Evolutionary conservation across 1,139 yeast genomes (phyloP), one percentile per base, ranked within the genome.

Genomic region (Debaryomyces sp.): DNA sequence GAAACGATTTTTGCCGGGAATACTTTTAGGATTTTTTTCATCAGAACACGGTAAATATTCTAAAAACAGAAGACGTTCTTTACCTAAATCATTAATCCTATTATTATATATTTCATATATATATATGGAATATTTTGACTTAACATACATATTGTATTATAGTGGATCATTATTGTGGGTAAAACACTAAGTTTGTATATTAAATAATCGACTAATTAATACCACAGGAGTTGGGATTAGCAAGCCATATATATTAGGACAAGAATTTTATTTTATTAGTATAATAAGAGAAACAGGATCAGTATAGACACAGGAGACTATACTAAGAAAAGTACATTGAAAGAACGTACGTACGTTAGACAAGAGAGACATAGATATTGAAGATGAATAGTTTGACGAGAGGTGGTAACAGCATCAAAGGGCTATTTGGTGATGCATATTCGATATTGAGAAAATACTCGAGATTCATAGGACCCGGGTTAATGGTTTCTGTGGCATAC

Each of bases 401-500:
- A 17, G 35, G 42, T 8, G 23, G 34, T 18, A 21, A 32, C 34
- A 39, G 22, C 12, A 13, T 39, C 7, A 41, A 30, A 13, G 26
- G 36, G 36, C 22, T 29, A 30, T 30, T 41, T 23, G 43, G 18
- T 6, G n/a, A 30, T 23, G 17, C 35, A 30, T 22, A 8, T 18
- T 41, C 36, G 37, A 53, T 59, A 29, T 52, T 77, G 34, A 64
- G 67, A 53, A 86, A 84, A 56, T 88, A 87, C 64, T 63, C 78
- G 47, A 71, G 77, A 55, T 91, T 91, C 66, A 72, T 91, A 3
- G 97, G 98, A 1, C 97, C 97, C 0, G 98, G 98, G 0, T 78
- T 92, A 43, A 85, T 92, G 94, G 96, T 94, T 26, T 83, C 95
- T 21, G 98, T 94, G 45, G 96, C 98, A 0, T 94, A 92, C 63